phyloP scores from a whole-genome alignment of 176 grass and related monocot genomes.

The Musa itinerans region DNA sequence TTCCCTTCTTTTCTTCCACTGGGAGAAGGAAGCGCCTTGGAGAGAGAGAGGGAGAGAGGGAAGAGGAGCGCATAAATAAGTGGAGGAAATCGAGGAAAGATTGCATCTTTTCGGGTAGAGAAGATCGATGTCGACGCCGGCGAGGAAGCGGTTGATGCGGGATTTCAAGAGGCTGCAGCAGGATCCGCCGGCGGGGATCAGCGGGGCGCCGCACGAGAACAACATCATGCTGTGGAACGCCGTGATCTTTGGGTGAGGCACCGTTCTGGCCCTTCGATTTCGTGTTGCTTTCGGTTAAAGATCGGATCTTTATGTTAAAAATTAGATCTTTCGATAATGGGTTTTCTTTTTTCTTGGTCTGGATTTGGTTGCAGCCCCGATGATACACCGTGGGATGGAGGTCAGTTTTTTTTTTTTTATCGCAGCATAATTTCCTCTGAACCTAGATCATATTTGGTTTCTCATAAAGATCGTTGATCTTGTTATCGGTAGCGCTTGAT shows the following conservation, averaged over 20 bases:
- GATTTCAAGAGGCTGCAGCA: conserved; percentile 98
- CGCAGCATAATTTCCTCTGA: background rate
- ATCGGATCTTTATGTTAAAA: conserved; percentile 3
- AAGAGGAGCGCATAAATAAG: background rate
- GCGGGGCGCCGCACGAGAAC: conserved; percentile 87
- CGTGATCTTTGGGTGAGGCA: conserved; percentile 81
- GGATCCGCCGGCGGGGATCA: conserved; percentile 91
- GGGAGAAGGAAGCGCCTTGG: too few species aligned
- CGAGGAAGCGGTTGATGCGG: conserved; percentile 98
- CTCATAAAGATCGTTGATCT: background rate
- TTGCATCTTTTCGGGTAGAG: background rate
- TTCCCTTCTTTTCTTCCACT: background rate
- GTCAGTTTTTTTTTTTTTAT: conserved; percentile 29
- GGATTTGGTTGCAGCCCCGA: conserved; percentile 60
- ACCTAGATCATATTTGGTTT: background rate
- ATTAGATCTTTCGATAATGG: background rate
- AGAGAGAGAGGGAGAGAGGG: background rate
- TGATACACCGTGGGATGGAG: conserved; percentile 97
- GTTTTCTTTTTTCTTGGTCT: conserved; percentile 2
- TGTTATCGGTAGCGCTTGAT: background rate
- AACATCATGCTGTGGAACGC: conserved; percentile 99
- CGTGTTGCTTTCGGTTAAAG: conserved; percentile 19
- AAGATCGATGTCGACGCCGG: conserved; percentile 76
- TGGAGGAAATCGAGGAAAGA: background rate
- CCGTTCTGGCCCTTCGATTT: conserved; percentile 9